Conservation (phyloP, 1,284 basidiomycete genomes). For the Sanghuangporus weigelae region DNA sequence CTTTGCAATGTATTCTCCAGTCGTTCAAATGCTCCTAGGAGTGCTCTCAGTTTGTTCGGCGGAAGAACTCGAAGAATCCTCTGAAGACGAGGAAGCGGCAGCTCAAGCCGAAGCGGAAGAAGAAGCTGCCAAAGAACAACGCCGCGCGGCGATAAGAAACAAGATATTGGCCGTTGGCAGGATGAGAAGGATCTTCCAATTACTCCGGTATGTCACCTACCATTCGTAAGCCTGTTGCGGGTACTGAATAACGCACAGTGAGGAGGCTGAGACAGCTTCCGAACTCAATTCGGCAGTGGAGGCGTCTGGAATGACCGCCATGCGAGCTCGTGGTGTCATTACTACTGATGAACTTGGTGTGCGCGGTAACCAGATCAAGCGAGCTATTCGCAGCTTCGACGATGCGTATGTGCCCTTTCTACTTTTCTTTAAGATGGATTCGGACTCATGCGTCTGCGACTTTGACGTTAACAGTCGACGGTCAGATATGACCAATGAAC, state of each 20-base stretch:
- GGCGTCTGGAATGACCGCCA: slow-evolving; percentile 11
- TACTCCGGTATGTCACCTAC: slow-evolving; percentile 61
- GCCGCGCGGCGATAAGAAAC: slow-evolving; percentile 85
- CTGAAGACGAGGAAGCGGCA: slow-evolving; percentile 37
- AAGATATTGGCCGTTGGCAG: slow-evolving; percentile 93
- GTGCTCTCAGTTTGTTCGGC: slow-evolving; percentile 92
- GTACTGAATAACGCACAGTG: slow-evolving; percentile 40
- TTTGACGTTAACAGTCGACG: slow-evolving; percentile 55
- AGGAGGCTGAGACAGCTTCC: slow-evolving; percentile 91
- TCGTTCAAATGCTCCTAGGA: slow-evolving; percentile 96
- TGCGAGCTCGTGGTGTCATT: slow-evolving; percentile 35
- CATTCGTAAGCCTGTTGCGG: neutral
- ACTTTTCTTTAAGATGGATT: neutral
- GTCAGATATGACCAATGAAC: slow-evolving; percentile 91
- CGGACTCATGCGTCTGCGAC: slow-evolving; percentile 2
- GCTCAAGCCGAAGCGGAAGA: slow-evolving; percentile 38
- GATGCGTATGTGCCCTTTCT: slow-evolving; percentile 64
- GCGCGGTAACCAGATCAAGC: slow-evolving; percentile 60
- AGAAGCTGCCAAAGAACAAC: slow-evolving; percentile 39
- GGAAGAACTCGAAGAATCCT: slow-evolving; percentile 83
- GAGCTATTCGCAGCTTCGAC: slow-evolving; percentile 83
- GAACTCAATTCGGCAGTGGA: slow-evolving; percentile 65
- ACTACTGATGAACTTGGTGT: slow-evolving; percentile 45
- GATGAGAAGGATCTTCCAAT: slow-evolving; percentile 88
- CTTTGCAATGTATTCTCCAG: slow-evolving; percentile 33